phyloP scores from a whole-genome alignment of 2,329 filamentous ascomycete genomes.

The Hypoxylon sp. region DNA sequence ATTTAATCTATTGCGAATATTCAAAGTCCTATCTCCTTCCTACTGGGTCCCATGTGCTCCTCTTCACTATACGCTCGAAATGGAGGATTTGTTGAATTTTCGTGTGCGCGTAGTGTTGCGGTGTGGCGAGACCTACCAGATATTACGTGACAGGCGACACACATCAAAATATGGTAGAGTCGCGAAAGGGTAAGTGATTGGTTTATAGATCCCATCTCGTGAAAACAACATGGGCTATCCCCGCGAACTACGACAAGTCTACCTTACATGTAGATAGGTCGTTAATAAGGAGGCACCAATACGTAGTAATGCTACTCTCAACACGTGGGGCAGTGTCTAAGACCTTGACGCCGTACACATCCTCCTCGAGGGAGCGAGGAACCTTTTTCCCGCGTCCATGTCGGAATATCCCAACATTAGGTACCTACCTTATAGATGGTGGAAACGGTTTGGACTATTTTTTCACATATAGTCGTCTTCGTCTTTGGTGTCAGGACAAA shows the following conservation, averaged over 20 bases:
- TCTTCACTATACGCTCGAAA: slow-evolving; percentile 1
- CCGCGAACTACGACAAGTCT: no score
- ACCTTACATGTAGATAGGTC: slow-evolving; percentile 14
- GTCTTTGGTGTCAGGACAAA: background rate
- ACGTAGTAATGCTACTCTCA: no score
- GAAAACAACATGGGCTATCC: slow-evolving; percentile 15
- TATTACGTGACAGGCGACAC: slow-evolving; percentile 23
- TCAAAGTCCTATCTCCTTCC: slow-evolving; percentile 24
- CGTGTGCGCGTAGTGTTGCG: slow-evolving; percentile 11
- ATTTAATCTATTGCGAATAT: slow-evolving; percentile 14
- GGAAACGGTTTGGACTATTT: background rate
- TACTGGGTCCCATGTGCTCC: slow-evolving; percentile 20
- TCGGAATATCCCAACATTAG: background rate
- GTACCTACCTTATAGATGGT: background rate
- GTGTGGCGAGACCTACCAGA: slow-evolving; percentile 12
- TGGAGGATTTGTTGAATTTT: slow-evolving; percentile 17
- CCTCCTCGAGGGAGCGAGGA: background rate
- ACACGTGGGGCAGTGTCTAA: background rate
- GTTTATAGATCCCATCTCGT: slow-evolving; percentile 7
- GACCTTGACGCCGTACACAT: slow-evolving; percentile 7
- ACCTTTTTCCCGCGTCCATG: background rate
- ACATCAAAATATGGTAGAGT: slow-evolving; percentile 15
- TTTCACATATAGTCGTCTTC: background rate
- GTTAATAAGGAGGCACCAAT: no score
- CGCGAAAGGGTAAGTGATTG: slow-evolving; percentile 22